A percentile compares a stretch with the other conserved stretches of the same genome.
Evolutionary conservation across 2,329 filamentous ascomycete genomes (phyloP).

Genomic region (Verticillium alfalfae): DNA sequence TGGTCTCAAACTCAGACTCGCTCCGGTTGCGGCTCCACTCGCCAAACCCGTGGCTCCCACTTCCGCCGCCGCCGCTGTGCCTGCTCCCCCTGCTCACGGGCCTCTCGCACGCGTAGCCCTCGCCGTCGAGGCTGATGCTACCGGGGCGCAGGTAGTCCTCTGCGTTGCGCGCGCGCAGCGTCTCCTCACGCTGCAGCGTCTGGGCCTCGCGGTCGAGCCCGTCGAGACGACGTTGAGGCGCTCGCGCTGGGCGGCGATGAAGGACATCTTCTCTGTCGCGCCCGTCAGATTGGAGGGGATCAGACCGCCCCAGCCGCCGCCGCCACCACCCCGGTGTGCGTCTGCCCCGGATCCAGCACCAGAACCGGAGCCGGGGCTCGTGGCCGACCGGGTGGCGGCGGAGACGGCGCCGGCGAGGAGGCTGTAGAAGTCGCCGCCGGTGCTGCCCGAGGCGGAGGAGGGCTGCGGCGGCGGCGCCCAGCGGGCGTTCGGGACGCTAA

Average conservation of each 20-base stretch:
- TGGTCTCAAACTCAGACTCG: constrained; percentile 85
- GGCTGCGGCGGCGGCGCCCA: constrained; percentile 35
- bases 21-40: constrained; percentile 75
- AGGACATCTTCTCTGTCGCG: constrained; percentile 63
- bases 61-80: constrained; percentile 17
- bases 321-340: neutral
- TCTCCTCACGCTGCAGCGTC: constrained; percentile 42
- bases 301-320: constrained; percentile 43
- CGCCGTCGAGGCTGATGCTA: neutral
- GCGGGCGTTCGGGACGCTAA: constrained; percentile 71
- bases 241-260: constrained; percentile 75
- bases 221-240: constrained; percentile 67
- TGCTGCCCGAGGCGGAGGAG: neutral
- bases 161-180: neutral
- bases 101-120: constrained; percentile 4
- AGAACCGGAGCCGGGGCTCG: constrained; percentile 29
- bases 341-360: constrained; percentile 6
- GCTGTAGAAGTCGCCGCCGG: constrained; percentile 65
- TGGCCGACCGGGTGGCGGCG: constrained; percentile 34
- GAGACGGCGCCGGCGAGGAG: constrained; percentile 71
- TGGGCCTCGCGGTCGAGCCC: constrained; percentile 77
- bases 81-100: constrained; percentile 28
- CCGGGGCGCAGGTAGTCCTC: neutral
- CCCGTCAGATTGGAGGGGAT: constrained; percentile 65
- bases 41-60: constrained; percentile 31